phyloP scores from a whole-genome alignment of 805 yeast species.

The Nakazawaea holstii region DNA sequence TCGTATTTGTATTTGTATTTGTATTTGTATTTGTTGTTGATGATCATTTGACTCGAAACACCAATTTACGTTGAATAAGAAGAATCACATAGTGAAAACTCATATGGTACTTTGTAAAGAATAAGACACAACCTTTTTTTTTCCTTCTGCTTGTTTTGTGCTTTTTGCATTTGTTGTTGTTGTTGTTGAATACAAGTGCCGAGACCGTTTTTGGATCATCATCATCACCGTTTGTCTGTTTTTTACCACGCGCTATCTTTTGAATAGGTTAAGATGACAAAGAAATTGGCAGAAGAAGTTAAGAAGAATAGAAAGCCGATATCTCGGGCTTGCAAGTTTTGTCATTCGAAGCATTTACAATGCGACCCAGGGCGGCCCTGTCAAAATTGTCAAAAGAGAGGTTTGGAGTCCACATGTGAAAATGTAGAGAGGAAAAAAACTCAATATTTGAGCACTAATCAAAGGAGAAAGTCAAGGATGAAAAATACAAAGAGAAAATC shows the following conservation, averaged over 20 bases:
- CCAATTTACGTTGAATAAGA: no score
- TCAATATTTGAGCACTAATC: constrained; percentile 24
- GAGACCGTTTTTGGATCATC: no score
- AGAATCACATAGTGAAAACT: no score
- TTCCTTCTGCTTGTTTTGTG: background rate
- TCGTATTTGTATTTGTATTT: background rate
- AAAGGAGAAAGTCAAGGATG: background rate
- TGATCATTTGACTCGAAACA: no score
- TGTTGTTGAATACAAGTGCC: no score
- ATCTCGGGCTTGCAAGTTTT: constrained; percentile 64
- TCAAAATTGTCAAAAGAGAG: constrained; percentile 61
- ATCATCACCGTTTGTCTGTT: background rate
- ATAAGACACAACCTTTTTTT: background rate
- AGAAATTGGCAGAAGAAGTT: constrained; percentile 47
- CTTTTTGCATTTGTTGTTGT: background rate
- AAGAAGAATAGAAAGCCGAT: constrained; percentile 57
- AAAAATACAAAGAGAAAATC: background rate
- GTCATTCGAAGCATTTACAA: constrained; percentile 70
- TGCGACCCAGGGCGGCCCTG: constrained; percentile 71
- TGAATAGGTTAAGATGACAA: constrained; percentile 44
- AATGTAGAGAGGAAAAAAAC: constrained; percentile 48
- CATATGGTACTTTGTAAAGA: no score
- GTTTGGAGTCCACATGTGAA: constrained; percentile 46
- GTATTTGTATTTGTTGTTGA: background rate
- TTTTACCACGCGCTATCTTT: background rate